Evolutionary conservation across 1,284 basidiomycete species (phyloP), one percentile per base, ranked within the genome.

Genomic region (Pyrrhoderma noxium): DNA sequence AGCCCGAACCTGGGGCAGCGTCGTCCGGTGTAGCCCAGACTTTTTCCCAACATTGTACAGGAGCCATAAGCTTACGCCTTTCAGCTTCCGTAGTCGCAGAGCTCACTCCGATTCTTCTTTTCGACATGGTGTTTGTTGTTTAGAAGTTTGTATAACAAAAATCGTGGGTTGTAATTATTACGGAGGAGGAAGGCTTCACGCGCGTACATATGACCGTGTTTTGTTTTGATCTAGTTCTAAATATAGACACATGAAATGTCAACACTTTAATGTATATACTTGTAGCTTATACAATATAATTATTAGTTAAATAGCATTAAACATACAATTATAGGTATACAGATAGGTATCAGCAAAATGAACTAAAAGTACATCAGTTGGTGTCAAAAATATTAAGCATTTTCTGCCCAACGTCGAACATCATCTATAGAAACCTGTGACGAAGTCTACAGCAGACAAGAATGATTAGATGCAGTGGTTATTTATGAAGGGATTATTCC

Each of bases 41-140:
- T 66, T 82, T 85, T 65, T 88, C 85, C 85, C 85, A 89, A 56
- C 79, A 84, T 37, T 74, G 75, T 25, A 88, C 86, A 4, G 85
- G 86, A 60, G 85, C 81, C 84, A 89, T 89, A 18, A 89, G 71
- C 65, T 87, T 83, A 54, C 85, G 73, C 25, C 86, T 75, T 36
- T 85, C 85, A 47, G 84, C 83, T 65, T 89, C 86, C 2, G 85
- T 84, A 36, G 81, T 82, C 34, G 83, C 81, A 31, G 74, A 72
- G 61, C 80, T 85, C 57, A 89, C 79, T 2, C 85, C 85, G 46
- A 88, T 83, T 63, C 83, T 77, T 57, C 85, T 71, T 64, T 79
- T 49, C 14, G 38, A 31, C 27, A 31, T 31, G 5, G 27, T 11
- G 5, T 5, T 11, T 31, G 27, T 72, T 21, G 81, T 83, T 36